Percentiles rank a stretch among this genome's conserved stretches.
Evolutionary conservation across 306 rosid species (phyloP).

Genomic region (Pueraria montana): DNA sequence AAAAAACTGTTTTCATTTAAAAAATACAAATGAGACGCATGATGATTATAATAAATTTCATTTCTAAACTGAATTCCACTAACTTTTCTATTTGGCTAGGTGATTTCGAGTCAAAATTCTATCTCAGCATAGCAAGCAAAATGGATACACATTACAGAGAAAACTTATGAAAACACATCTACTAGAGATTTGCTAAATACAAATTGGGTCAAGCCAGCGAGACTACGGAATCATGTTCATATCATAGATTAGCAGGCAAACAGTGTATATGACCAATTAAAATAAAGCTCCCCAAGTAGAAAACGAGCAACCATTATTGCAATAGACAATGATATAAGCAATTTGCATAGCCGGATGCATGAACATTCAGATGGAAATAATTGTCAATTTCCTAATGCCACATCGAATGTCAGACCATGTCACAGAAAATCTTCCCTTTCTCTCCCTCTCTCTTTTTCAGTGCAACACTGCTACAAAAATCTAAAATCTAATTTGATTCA

Average conservation of each 20-base stretch:
- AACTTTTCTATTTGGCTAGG: background rate
- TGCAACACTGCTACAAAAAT: constrained; percentile 11
- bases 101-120: background rate
- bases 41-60: constrained; percentile 8
- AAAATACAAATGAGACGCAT: constrained; percentile 24
- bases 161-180: too few species aligned
- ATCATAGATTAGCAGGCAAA: constrained; percentile 8
- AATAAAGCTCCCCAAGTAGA: constrained; percentile 28
- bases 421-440: background rate
- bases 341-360: background rate
- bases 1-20: background rate
- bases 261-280: background rate
- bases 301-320: background rate
- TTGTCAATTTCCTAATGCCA: background rate
- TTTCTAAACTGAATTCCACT: background rate
- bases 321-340: constrained; percentile 11
- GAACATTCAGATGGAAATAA: constrained; percentile 30
- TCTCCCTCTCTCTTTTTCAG: background rate
- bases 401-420: background rate
- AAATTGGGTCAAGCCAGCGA: background rate
- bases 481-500: background rate
- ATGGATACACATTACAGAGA: background rate
- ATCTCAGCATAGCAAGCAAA: background rate
- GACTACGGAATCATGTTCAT: background rate
- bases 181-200: constrained; percentile 4